Base-by-base conservation (phyloP, 352 stramenopile genomes). In the Peronospora destructor region DNA sequence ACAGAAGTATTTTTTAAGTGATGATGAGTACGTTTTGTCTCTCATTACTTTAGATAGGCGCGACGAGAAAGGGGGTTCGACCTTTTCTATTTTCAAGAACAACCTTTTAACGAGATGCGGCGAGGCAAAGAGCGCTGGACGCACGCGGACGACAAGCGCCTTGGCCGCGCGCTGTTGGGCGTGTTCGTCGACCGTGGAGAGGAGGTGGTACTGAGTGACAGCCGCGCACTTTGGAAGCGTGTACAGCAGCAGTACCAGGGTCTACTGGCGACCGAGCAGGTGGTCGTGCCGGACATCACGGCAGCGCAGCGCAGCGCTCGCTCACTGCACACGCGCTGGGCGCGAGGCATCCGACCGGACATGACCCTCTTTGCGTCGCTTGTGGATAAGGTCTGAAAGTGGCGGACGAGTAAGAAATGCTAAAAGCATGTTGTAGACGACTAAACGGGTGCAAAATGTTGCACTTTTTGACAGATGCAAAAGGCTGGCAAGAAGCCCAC, bases 51-150 rank as follows among this genome's bases (percentile, higher is more conserved):
- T 26, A 26, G 2, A 26, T 21, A 21, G 19, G 19, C 19, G 19
- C 1, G 3, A 1, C 1, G 23, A 26, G 4, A 26, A 26, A 26
- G 4, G 3, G 19, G 3, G 19, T 21, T 21, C 19, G 19, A 3
- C 19, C 23, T 14, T 54, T 50, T 62, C 34, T 53, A 62, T 62
- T 53, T 61, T 52, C 46, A 60, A 28, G 23, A 39, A 25, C 12
- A 21, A 21, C 17, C 4, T 29, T 49, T 10, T 12, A 36, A 4
- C n/a, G 3, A 45, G 29, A 68, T 68, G 60, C 49, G 60, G 45
- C 46, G 46, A 28, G 55, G 49, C 29, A 68, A 68, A 21, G 49
- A 68, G 16, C 60, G 60, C 28, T 68, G 60, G 60, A 65, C 60
- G 35, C 55, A 68, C 12, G 60, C 45, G 21, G 60, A 68, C 45